phyloP scores from a whole-genome alignment of 225 moss, liverwort and hornwort genomes.

The Climacium dendroides region DNA sequence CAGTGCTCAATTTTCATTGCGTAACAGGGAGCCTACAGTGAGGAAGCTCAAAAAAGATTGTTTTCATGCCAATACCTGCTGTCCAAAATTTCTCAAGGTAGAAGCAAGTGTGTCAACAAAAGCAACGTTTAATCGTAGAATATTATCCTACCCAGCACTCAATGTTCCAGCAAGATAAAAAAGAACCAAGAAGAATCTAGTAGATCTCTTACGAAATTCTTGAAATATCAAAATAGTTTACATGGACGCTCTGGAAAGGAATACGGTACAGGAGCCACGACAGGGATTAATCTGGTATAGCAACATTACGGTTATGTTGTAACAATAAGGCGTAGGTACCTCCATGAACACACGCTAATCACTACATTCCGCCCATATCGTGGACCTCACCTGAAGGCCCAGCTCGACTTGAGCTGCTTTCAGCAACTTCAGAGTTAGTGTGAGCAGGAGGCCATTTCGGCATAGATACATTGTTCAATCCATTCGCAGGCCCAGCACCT shows the following conservation, averaged over 20 bases:
- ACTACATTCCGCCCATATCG: constrained; percentile 2
- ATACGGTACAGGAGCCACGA: neutral
- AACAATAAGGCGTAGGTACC: neutral
- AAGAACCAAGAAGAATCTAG: neutral
- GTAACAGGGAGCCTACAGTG: neutral
- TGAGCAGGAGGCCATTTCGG: constrained; percentile 6
- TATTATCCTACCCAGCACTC: neutral
- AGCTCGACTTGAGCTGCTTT: constrained; percentile 43
- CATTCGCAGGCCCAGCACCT: neutral
- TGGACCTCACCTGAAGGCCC: constrained; percentile 15
- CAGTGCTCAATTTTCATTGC: neutral
- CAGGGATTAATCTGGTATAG: neutral
- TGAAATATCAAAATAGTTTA: neutral
- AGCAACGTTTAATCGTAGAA: neutral
- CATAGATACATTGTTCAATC: neutral
- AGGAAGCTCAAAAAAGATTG: neutral
- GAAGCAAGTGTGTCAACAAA: neutral
- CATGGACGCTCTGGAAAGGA: neutral
- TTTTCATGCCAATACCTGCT: neutral
- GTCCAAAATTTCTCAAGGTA: neutral
- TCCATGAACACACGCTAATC: neutral
- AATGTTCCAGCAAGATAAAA: neutral
- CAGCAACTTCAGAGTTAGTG: constrained; percentile 1
- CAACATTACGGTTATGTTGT: neutral
- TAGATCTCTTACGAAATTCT: neutral